These are phyloP conservation scores for Colletotrichum tropicicola DNA, from an alignment of 2,329 filamentous ascomycete species.

Conservation along the genomic window DNA sequence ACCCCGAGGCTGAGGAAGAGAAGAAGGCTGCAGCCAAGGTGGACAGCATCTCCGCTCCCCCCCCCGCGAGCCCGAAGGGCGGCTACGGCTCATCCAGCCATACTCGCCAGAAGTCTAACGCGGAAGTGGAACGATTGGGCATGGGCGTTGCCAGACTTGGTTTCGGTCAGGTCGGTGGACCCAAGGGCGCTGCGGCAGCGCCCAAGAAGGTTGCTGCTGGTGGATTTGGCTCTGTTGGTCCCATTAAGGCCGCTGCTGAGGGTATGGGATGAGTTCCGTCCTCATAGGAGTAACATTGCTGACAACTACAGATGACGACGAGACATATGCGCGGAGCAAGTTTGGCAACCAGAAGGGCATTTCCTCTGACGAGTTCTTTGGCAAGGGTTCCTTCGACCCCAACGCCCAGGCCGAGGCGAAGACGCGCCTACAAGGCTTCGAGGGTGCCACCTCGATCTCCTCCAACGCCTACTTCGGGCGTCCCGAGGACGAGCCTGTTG, in stretches of 20 bases:
- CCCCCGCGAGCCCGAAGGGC: slow-evolving; percentile 74
- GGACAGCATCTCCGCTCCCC: slow-evolving; percentile 74
- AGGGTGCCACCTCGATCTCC: slow-evolving; percentile 90
- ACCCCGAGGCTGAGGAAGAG: slow-evolving; percentile 84
- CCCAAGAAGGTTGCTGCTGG: slow-evolving; percentile 76
- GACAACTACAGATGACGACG: slow-evolving; percentile 68
- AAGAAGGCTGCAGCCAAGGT: slow-evolving; percentile 54
- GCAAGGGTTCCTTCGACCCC: slow-evolving; percentile 87
- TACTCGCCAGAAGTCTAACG: slow-evolving; percentile 69
- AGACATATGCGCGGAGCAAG: slow-evolving; percentile 85
- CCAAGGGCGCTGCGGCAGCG: slow-evolving; percentile 63
- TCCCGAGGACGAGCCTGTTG: slow-evolving; percentile 80
- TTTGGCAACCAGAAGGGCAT: slow-evolving; percentile 96
- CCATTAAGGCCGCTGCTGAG: slow-evolving; percentile 74
- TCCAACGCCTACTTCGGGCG: slow-evolving; percentile 98
- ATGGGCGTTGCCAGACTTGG: slow-evolving; percentile 89
- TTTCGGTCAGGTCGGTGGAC: slow-evolving; percentile 83
- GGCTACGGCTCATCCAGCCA: slow-evolving; percentile 71
- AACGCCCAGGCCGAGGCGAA: slow-evolving; percentile 86
- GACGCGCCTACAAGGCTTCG: slow-evolving; percentile 86
- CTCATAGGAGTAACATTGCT: not conserved
- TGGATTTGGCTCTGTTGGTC: slow-evolving; percentile 86
- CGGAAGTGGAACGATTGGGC: slow-evolving; percentile 87
- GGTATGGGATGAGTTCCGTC: slow-evolving; percentile 57
- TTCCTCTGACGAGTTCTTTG: slow-evolving; percentile 98